Percentiles rank a stretch among this genome's conserved stretches.
phyloP scores from a whole-genome alignment of 306 rosid genomes.

The Macrotyloma uniflorum region DNA sequence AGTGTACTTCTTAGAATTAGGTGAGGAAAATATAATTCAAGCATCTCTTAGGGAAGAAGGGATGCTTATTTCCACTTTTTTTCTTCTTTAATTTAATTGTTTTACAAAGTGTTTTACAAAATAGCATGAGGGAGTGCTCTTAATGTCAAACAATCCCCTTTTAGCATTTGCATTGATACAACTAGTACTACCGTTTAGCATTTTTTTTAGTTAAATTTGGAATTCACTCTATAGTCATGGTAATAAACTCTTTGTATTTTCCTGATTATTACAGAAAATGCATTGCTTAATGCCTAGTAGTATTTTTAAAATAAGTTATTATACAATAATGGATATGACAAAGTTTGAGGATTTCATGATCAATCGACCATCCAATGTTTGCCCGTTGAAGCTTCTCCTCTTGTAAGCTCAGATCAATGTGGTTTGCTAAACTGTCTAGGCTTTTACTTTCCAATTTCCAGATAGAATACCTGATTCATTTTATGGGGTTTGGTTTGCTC shows the following conservation, averaged over 20 bases:
- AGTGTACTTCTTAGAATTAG: not conserved
- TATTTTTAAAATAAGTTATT: not conserved
- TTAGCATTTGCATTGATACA: not conserved
- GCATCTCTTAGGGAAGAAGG: not conserved
- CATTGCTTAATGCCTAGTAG: not conserved
- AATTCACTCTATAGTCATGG: not conserved
- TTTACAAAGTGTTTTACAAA: not conserved
- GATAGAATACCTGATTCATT: not conserved
- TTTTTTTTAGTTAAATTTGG: not conserved
- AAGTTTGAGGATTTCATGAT: constrained; percentile 8
- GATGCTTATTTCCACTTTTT: not conserved
- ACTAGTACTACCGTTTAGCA: not conserved
- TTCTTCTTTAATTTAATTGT: not conserved
- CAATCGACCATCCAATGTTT: constrained; percentile 5
- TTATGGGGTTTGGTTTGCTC: not conserved
- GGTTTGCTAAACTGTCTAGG: not conserved
- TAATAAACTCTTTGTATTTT: not conserved
- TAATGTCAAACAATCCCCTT: not conserved
- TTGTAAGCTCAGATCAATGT: not conserved
- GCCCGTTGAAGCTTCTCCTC: not conserved
- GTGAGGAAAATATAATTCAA: not conserved
- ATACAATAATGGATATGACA: not conserved
- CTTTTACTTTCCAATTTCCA: constrained; percentile 14
- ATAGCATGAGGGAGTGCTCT: not conserved
- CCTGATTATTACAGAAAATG: not conserved